Conservation (phyloP, 371 early-diverging fungal genomes). For the Capillidium rhysosporum region DNA sequence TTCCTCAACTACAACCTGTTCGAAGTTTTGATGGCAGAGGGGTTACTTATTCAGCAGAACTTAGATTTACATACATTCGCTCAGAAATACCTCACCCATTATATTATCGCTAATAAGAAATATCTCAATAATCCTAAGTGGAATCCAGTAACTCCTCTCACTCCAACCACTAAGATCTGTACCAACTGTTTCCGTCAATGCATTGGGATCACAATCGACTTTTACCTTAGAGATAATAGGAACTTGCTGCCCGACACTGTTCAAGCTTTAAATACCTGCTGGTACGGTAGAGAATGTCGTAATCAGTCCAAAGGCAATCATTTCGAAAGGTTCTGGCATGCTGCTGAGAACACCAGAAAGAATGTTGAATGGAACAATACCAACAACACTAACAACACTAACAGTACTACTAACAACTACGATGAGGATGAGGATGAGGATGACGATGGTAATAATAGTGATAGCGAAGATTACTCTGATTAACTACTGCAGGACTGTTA, state of each 20-base stretch:
- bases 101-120: background rate
- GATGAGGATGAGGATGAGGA: too few species aligned
- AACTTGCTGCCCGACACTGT: background rate
- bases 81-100: background rate
- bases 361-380: too few species aligned
- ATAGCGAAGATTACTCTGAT: too few species aligned
- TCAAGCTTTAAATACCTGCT: background rate
- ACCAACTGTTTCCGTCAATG: background rate
- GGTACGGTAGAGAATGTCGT: background rate
- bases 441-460: too few species aligned
- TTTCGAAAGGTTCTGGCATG: too few species aligned
- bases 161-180: background rate
- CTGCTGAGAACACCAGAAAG: too few species aligned
- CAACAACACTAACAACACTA: too few species aligned
- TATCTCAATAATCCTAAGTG: background rate
- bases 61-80: background rate
- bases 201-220: background rate
- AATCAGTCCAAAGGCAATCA: background rate
- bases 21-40: background rate
- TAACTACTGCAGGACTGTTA: too few species aligned
- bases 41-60: background rate
- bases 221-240: background rate
- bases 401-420: too few species aligned
- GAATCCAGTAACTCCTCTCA: background rate
- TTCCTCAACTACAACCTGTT: background rate